Evolutionary conservation across 768 basidiomycete genomes (phyloP), one percentile per base, ranked within the genome.

Genomic region (Suillus ampliporus): DNA sequence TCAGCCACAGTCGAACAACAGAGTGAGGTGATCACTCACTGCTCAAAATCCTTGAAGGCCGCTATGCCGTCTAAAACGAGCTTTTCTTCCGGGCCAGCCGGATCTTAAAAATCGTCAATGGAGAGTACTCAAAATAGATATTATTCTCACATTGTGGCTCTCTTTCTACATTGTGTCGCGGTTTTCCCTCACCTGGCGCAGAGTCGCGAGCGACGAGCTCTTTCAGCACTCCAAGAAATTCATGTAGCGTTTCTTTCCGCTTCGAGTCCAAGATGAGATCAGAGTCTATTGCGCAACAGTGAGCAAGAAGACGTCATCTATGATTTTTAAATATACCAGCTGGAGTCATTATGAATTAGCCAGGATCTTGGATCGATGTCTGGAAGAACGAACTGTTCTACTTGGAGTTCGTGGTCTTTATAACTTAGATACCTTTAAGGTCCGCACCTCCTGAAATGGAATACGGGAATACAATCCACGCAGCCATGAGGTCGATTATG

Each of bases 31-130:
- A 47, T 19, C 5, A 65, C 79, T n/a, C 54, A 83, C 84, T 72
- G 80, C 66, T 86, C 77, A 64, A 85, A 85, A 52, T 68, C 75
- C 53, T 76, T 69, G 71, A 86, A 86, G 19, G 77, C 69, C 44
- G 82, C 82, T 4, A 83, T 83, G 4, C 85, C 84, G 6, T 82
- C 81, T 62, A 74, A 78, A 63, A 82, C 80, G 35, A 82, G 67
- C 61, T 81, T 81, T 62, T 86, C 85, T 57, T 86, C 83, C 54
- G 79, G 76, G 48, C 76, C 79, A 19, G 77, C 83, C 74, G 67
- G 74, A 74, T 37, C 26, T 58, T 65, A 37, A 58, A 61, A 38
- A 31, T 23, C 11, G 74, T 38, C 21, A 34, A 56, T 5, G 23
- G 54, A 19, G 19, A 28, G 54, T 26, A 23, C 37, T 56, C 26